Base-by-base conservation (phyloP, 2,329 filamentous ascomycete species). In the Dactylellina sp. region DNA sequence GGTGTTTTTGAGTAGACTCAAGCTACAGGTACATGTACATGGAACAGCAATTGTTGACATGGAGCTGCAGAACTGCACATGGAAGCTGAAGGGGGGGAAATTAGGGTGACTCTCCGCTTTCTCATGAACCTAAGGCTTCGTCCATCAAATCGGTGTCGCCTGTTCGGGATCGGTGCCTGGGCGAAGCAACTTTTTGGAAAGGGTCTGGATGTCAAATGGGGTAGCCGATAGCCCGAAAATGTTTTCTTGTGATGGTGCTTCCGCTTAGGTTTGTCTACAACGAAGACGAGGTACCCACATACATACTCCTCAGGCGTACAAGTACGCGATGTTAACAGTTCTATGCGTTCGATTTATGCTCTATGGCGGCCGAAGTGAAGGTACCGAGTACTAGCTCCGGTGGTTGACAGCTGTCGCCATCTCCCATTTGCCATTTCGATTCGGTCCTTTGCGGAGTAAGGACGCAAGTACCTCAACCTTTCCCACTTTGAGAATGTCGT, bases 401-500 rank as follows among this genome's bases (percentile, higher is more conserved):
- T 40, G 7, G 60, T 70, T 70, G 64, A 70, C 56, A 62, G 64
- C 64, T 61, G 64, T 49, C 64, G 53, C 63, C 53, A 44, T 52
- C 46, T 47, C 49, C 47, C 42, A 56, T 65, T 65, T 53, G 55
- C 53, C 63, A 52, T 68, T 60, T 68, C 53, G 44, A 59, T 68
- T 60, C 62, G 63, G 64, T 20, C 64, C 55, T 70, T 25, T 42
- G 56, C 64, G 56, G 64, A 70, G 50, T 40, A 5, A 14, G 11
- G 37, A 39, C 35, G 7, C 59, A 61, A 28, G 39, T 65, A 61
- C 61, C 53, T 46, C 53, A 46, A 25, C 32, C 47, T 46, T 61
- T 65, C 68, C 68, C 55, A 55, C 50, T 74, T 74, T 42, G 53
- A 74, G 70, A 66, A 74, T 66, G 70, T 74, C 61, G 61, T 74